Conservation (phyloP, 2,329 filamentous ascomycete species). For the Corinectria fuckeliana region DNA sequence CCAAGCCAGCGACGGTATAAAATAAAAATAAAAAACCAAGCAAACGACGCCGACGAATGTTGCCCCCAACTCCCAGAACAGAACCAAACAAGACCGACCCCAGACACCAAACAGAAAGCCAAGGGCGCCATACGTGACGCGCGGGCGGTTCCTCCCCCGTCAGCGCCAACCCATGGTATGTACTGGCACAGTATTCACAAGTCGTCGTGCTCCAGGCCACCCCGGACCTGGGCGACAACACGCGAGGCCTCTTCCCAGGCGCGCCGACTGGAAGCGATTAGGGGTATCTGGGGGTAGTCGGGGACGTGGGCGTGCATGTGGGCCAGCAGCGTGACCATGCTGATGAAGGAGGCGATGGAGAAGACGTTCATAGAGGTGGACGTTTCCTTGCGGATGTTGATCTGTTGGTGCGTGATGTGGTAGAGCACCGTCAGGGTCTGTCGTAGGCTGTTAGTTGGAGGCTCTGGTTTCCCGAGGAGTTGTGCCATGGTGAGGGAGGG, state of each 20-base stretch:
- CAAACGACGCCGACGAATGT: neutral
- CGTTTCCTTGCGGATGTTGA: slow-evolving; percentile 81
- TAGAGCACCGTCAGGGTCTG: slow-evolving; percentile 77
- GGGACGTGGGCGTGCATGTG: slow-evolving; percentile 69
- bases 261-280: slow-evolving; percentile 51
- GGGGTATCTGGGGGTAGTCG: slow-evolving; percentile 66
- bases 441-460: neutral
- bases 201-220: slow-evolving; percentile 39
- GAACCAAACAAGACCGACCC: neutral
- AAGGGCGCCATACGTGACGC: too few relatives aligned
- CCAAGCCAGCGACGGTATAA: neutral
- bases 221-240: slow-evolving; percentile 39
- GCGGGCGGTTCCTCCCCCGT: too few relatives aligned
- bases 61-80: slow-evolving; percentile 2
- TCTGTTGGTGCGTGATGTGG: slow-evolving; percentile 78
- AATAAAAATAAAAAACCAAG: too few relatives aligned
- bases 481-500: neutral
- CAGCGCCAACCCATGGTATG: too few relatives aligned
- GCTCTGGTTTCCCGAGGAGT: slow-evolving; percentile 2
- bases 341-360: slow-evolving; percentile 77
- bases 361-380: slow-evolving; percentile 79
- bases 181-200: slow-evolving; percentile 35
- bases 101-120: slow-evolving; percentile 4
- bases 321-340: slow-evolving; percentile 71
- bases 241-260: slow-evolving; percentile 45